These are phyloP conservation scores for Saccharomyces hybrid DNA, from an alignment of 1,139 yeast species.

Conservation along the genomic window DNA sequence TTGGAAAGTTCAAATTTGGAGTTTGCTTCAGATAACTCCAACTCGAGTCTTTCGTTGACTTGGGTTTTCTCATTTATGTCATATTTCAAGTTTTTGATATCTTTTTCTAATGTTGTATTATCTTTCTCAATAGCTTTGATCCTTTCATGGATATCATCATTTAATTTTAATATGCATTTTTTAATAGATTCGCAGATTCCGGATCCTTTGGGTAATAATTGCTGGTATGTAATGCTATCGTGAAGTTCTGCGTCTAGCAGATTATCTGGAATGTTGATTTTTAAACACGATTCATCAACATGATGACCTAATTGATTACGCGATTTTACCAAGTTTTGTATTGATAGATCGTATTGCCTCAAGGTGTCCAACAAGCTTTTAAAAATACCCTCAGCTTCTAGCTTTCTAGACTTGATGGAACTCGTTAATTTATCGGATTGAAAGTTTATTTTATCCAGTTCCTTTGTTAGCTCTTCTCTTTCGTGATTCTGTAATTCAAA, in stretches of 20 bases:
- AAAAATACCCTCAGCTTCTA: conserved; percentile 41
- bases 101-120: conserved; percentile 36
- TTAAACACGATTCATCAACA: conserved; percentile 16
- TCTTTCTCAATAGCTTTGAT: conserved; percentile 54
- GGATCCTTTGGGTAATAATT: background rate
- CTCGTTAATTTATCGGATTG: conserved; percentile 37
- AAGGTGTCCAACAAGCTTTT: conserved; percentile 47
- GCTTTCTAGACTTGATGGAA: conserved; percentile 41
- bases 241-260: background rate
- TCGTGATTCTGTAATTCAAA: conserved; percentile 50
- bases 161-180: conserved; percentile 37
- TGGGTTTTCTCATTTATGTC: conserved; percentile 45
- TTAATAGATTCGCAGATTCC: conserved; percentile 7
- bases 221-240: background rate
- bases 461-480: conserved; percentile 48
- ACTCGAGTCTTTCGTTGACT: conserved; percentile 45
- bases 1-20: conserved; percentile 36
- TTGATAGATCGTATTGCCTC: conserved; percentile 37
- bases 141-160: conserved; percentile 41
- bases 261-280: background rate
- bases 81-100: conserved; percentile 41
- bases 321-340: conserved; percentile 38
- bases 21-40: conserved; percentile 45
- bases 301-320: conserved; percentile 30
- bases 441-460: conserved; percentile 45